Evolutionary conservation across 805 yeast species (phyloP).

Genomic region (Ogataea allantospora): DNA sequence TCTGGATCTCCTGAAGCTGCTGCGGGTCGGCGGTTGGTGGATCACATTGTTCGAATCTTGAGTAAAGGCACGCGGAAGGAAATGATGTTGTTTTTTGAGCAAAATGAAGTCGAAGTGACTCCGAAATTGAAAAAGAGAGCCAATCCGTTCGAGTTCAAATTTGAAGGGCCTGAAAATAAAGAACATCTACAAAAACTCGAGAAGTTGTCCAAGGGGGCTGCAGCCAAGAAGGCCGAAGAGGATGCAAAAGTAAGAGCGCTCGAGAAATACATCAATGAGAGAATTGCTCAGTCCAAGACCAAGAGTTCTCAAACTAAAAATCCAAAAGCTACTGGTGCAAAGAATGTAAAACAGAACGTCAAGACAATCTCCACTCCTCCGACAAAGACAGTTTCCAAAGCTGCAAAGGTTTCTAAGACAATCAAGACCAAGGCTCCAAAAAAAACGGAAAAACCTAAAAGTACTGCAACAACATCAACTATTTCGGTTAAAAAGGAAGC

Average conservation of each 20-base stretch:
- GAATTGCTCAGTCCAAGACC: conserved; percentile 1
- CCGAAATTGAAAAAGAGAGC: conserved; percentile 3
- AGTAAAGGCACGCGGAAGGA: conserved; percentile 7
- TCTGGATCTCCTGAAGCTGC: conserved; percentile 1
- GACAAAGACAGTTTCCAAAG: not conserved
- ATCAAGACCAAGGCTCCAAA: not conserved
- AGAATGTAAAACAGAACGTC: not conserved
- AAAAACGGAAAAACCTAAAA: not conserved
- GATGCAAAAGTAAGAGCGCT: conserved; percentile 4
- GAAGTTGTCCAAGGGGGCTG: not conserved
- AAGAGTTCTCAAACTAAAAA: not conserved
- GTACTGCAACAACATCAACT: too few relatives aligned
- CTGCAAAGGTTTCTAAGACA: not conserved
- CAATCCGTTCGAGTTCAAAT: conserved; percentile 6
- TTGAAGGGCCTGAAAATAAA: not conserved
- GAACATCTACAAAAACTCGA: not conserved
- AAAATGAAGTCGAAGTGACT: not conserved
- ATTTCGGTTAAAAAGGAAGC: too few relatives aligned
- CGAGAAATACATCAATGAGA: conserved; percentile 4
- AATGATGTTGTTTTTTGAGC: conserved; percentile 5
- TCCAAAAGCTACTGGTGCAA: too few relatives aligned
- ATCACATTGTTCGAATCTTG: conserved; percentile 6
- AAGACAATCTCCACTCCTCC: not conserved
- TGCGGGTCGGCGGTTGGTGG: conserved; percentile 1
- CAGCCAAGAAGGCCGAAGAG: conserved; percentile 6